Percentiles rank a stretch among this genome's conserved stretches.
phyloP scores from a whole-genome alignment of 192 early-diverging fungal species.

The Gorgonomyces haynaldii region DNA sequence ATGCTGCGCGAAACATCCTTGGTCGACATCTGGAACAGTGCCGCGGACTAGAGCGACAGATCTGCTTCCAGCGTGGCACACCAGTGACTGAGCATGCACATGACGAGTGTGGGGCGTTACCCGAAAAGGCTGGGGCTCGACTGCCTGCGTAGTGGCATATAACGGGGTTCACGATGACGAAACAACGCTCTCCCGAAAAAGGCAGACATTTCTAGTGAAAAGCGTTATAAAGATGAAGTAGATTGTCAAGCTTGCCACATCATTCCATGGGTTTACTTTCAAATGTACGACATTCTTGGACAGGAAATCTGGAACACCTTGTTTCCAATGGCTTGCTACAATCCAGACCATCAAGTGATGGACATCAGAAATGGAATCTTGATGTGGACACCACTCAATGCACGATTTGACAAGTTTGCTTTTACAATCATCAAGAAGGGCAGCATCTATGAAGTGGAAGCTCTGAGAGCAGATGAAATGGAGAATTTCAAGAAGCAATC shows the following conservation, averaged over 20 bases:
- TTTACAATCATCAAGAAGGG: neutral
- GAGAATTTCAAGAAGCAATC: neutral
- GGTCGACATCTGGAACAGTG: too few species aligned
- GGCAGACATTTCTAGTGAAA: too few species aligned
- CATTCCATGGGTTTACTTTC: constrained; percentile 2
- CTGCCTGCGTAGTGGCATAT: too few species aligned
- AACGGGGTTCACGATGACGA: too few species aligned
- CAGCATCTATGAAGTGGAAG: neutral
- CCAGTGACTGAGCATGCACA: too few species aligned
- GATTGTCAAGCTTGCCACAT: constrained; percentile 2
- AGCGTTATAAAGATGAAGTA: neutral
- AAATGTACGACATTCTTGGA: neutral
- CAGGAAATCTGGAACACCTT: neutral
- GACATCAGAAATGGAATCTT: neutral
- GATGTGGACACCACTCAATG: constrained; percentile 2
- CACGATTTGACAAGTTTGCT: neutral
- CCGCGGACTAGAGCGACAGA: too few species aligned
- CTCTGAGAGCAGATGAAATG: neutral
- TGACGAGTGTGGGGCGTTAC: too few species aligned
- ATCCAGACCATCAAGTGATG: constrained; percentile 1
- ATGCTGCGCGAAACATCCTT: too few species aligned
- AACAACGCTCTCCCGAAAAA: too few species aligned
- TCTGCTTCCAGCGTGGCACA: too few species aligned
- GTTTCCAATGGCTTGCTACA: neutral
- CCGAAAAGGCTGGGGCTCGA: too few species aligned